Percentiles rank a stretch among this genome's conserved stretches.
phyloP scores from a whole-genome alignment of 2,329 filamentous ascomycete genomes.

The Chrysosporium queenslandicum region DNA sequence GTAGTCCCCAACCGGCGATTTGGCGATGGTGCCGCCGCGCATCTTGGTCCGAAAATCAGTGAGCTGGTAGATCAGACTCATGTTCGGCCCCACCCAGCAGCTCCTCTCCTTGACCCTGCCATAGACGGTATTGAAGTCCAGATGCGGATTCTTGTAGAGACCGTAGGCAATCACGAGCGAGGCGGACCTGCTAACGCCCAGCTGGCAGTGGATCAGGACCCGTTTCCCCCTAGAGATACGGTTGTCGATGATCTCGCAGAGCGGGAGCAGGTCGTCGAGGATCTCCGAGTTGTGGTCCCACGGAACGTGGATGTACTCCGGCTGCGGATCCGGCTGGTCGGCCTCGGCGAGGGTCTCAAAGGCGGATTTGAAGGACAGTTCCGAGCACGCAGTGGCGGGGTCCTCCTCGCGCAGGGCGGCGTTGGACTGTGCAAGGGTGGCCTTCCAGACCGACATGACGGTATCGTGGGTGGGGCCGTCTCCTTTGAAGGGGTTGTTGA shows the following conservation, averaged over 20 bases:
- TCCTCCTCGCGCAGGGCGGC: constrained; percentile 24
- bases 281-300: constrained; percentile 62
- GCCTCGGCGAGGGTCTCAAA: constrained; percentile 32
- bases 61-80: constrained; percentile 59
- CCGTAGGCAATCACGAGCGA: constrained; percentile 57
- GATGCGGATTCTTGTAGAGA: constrained; percentile 51
- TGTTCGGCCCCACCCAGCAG: constrained; percentile 59
- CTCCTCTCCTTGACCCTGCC: constrained; percentile 54
- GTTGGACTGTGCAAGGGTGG: constrained; percentile 31
- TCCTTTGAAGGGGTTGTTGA: constrained; percentile 48
- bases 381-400: constrained; percentile 37
- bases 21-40: constrained; percentile 1
- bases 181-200: constrained; percentile 56
- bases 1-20: not conserved
- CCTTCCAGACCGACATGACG: constrained; percentile 40
- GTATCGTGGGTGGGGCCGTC: constrained; percentile 28
- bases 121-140: constrained; percentile 57
- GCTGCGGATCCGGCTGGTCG: constrained; percentile 33
- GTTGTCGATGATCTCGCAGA: constrained; percentile 54
- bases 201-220: constrained; percentile 56
- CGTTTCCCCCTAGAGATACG: constrained; percentile 48
- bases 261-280: constrained; percentile 49
- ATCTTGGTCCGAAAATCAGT: constrained; percentile 49
- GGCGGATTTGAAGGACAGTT: constrained; percentile 42
- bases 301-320: constrained; percentile 55